A percentile compares a stretch with the other conserved stretches of the same genome.
These are phyloP conservation scores for Perilla frutescens DNA, from an alignment of 257 asterid genomes.

Conservation along the genomic window DNA sequence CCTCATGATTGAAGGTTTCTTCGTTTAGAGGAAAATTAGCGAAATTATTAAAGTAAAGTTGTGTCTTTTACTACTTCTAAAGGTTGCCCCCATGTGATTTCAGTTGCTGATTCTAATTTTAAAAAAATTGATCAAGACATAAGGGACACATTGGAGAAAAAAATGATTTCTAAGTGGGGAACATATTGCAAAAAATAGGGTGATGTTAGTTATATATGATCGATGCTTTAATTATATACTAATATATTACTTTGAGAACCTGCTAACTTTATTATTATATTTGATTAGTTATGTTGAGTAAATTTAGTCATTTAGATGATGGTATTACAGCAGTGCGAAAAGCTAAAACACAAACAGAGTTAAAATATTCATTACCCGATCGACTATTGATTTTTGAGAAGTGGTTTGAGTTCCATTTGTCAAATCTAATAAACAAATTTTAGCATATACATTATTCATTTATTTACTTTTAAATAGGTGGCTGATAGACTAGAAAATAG, in stretches of 20 bases:
- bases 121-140: background rate
- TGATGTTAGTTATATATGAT: background rate
- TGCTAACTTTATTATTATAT: too few relatives aligned
- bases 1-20: background rate
- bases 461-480: background rate
- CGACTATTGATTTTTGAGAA: background rate
- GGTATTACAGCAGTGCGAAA: background rate
- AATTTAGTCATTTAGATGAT: background rate
- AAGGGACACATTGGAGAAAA: background rate
- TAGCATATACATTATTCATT: background rate
- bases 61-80: constrained; percentile 6
- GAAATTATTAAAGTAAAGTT: background rate
- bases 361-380: background rate
- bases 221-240: background rate
- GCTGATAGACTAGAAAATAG: too few relatives aligned
- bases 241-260: background rate
- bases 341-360: background rate
- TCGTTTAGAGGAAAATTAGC: background rate
- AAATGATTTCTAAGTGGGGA: constrained; percentile 32
- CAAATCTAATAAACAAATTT: background rate
- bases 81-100: constrained; percentile 41
- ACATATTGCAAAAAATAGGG: constrained; percentile 23
- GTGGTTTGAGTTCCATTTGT: background rate
- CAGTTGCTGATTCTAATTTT: background rate
- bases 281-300: too few relatives aligned